Percentiles rank a stretch among this genome's conserved stretches.
These are phyloP conservation scores for Leptographium flavum DNA, from an alignment of 2,329 filamentous ascomycete genomes.

Conservation along the genomic window DNA sequence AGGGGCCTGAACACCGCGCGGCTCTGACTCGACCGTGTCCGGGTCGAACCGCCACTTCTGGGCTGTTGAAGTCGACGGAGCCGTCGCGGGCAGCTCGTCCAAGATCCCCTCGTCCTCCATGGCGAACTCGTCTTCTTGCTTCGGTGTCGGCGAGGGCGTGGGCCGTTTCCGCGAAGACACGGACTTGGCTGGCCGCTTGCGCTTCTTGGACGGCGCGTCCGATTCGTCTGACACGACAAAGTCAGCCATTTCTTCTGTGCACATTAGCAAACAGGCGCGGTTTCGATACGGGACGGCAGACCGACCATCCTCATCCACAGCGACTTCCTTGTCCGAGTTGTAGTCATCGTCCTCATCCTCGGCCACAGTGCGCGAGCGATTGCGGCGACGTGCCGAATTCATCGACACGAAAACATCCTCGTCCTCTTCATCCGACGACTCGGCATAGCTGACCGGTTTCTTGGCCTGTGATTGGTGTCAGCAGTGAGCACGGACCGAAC, in stretches of 20 bases:
- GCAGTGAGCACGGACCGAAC: background rate
- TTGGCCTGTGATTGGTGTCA: conserved; percentile 29
- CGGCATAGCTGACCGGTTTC: conserved; percentile 58
- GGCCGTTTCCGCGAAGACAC: conserved; percentile 47
- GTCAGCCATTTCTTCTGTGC: conserved; percentile 58
- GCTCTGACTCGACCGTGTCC: conserved; percentile 10
- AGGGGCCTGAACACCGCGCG: no score
- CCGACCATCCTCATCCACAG: conserved; percentile 43
- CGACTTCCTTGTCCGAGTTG: conserved; percentile 49
- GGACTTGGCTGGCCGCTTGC: conserved; percentile 51
- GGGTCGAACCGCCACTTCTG: conserved; percentile 61
- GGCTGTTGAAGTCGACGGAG: conserved; percentile 58
- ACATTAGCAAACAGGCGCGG: conserved; percentile 1
- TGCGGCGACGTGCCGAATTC: conserved; percentile 23
- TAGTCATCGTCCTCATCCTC: conserved; percentile 58
- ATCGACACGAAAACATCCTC: conserved; percentile 50
- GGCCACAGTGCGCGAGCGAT: conserved; percentile 40
- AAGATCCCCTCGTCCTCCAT: conserved; percentile 38
- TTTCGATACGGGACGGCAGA: background rate
- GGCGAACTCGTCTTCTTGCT: conserved; percentile 21
- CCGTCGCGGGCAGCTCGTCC: conserved; percentile 38
- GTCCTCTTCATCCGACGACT: conserved; percentile 71
- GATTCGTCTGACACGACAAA: conserved; percentile 83
- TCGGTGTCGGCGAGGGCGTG: conserved; percentile 31
- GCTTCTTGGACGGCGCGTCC: conserved; percentile 54